These are phyloP conservation scores for Alloteropsis semialata DNA, from an alignment of 176 grass and related monocot genomes.

Conservation along the genomic window DNA sequence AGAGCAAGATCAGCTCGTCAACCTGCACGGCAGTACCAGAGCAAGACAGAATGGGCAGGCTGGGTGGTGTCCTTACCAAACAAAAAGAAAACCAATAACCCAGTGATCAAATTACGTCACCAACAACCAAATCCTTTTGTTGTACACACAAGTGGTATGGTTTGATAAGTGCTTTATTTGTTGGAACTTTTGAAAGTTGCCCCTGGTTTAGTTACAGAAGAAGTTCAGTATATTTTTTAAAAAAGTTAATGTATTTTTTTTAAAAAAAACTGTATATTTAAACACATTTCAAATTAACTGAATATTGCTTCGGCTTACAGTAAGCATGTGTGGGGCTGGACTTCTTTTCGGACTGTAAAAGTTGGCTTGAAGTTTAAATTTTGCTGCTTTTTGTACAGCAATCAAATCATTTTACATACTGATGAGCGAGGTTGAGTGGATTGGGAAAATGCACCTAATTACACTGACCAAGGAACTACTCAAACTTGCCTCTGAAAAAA, in stretches of 20 bases:
- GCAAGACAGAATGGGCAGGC: neutral
- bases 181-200: no score
- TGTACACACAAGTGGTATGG: neutral
- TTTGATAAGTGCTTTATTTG: neutral
- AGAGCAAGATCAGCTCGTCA: neutral
- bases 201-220: no score
- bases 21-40: neutral
- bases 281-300: neutral
- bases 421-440: neutral
- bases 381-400: neutral
- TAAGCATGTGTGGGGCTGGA: neutral
- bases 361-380: neutral
- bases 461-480: constrained; percentile 7
- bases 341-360: neutral
- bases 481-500: neutral
- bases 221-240: no score
- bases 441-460: constrained; percentile 24
- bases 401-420: constrained; percentile 21
- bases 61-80: neutral
- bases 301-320: neutral
- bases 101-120: neutral
- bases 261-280: no score
- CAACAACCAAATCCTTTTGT: neutral
- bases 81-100: neutral
- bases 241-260: no score